Evolutionary conservation across 768 basidiomycete species (phyloP), one percentile per base, ranked within the genome.

Genomic region (Podaxis sp.): DNA sequence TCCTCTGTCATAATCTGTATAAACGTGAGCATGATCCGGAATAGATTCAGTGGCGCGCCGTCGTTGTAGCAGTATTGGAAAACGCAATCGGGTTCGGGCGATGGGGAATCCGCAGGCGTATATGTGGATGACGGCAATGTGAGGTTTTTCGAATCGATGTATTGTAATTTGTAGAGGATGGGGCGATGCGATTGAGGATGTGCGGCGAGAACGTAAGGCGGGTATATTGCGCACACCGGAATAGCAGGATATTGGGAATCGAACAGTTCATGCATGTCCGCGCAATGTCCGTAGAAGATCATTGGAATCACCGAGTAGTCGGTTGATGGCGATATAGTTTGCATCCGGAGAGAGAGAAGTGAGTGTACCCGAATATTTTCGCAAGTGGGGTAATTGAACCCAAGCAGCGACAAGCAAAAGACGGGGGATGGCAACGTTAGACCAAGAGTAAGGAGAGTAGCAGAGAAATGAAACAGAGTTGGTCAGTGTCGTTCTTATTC

Each of bases 1-100:
- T 93, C 91, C 73, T 98, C 95, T 2, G 95, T 95, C 84, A 96
- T 85, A 50, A 83, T 79, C 87, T 89, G 65, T 58, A 47, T n/a
- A 53, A 64, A 58, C 9, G 44, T 21, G 14, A 35, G 10, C 38
- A 61, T 54, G 25, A 63, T 57, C 53, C 63, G 50, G 21, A 21
- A 42, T 47, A 52, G 27, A 48, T 52, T 52, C 38, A 61, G 21
- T 27, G 42, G 58, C 37, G 54, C 48, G 35, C 18, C 36, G 36
- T 58, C 48, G 37, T 35, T 42, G 16, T 59, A 59, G 25, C 5
- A 46, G 40, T n/a, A 51, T 50, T 40, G 36, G 7, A 51, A 42
- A 37, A 21, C 57, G 25, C 11, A 35, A 21, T 57, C 57, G 21
- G n/a, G 9, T 37, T 35, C 46, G 21, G 21, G 35, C 6, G 23